Percentiles rank a stretch among this genome's conserved stretches.
Evolutionary conservation across 2,329 filamentous ascomycete genomes (phyloP).

Genomic region (Sarocladiaceae sp.): DNA sequence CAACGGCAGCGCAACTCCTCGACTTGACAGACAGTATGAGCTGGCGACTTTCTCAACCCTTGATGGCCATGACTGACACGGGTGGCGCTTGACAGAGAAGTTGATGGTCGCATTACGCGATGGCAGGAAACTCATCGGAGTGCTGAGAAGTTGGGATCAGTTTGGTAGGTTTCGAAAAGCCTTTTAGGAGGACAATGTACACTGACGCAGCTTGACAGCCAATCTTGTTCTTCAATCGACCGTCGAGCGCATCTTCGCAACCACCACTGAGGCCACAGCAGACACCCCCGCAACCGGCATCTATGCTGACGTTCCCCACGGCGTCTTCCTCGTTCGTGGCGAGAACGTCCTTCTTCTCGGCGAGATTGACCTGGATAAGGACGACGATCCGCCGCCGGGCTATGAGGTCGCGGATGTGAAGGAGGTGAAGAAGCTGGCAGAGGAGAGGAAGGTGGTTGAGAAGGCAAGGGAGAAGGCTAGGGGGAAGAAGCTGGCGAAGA

Average conservation of each 20-base stretch:
- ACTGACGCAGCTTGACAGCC: conserved; percentile 53
- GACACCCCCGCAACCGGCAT: conserved; percentile 36
- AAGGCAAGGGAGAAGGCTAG: conserved; percentile 71
- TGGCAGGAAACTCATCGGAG: conserved; percentile 88
- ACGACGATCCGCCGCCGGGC: conserved; percentile 78
- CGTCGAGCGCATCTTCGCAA: conserved; percentile 78
- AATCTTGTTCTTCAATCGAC: conserved; percentile 95
- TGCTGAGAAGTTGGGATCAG: conserved; percentile 94
- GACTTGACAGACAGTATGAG: conserved; percentile 89
- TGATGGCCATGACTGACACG: conserved; percentile 17
- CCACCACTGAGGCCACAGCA: conserved; percentile 31
- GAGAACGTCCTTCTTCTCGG: conserved; percentile 96
- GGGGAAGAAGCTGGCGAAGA: conserved; percentile 64
- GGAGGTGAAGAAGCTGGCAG: conserved; percentile 68
- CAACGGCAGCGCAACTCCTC: conserved; percentile 89
- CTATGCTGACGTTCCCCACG: conserved; percentile 81
- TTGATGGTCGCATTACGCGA: conserved; percentile 88
- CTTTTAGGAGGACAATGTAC: no score
- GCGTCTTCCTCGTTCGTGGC: conserved; percentile 86
- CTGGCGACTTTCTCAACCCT: background rate
- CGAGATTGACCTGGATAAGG: conserved; percentile 94
- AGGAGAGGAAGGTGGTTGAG: conserved; percentile 64
- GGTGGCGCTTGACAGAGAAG: conserved; percentile 64
- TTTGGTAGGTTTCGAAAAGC: conserved; percentile 62
- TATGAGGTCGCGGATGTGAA: conserved; percentile 63